Conservation (phyloP, 2,329 filamentous ascomycete genomes). For the Xylaria sp. region DNA sequence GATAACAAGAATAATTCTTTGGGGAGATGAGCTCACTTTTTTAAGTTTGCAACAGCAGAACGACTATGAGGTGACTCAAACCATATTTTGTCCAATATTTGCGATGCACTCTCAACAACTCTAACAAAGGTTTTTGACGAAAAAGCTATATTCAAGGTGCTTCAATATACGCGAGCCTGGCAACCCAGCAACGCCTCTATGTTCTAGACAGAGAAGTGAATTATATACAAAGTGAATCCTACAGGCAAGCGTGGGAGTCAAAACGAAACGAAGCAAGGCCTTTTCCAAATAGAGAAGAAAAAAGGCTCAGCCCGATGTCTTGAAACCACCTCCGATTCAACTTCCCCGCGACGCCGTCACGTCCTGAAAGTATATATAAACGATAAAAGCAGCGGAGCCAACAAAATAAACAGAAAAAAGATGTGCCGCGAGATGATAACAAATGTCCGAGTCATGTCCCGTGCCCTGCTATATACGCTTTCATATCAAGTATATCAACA, state of each 20-base stretch:
- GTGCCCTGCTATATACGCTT: constrained; percentile 4
- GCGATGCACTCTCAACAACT: not conserved
- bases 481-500: constrained; percentile 1
- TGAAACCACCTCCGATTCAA: not conserved
- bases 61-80: no score
- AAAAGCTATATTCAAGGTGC: constrained; percentile 13
- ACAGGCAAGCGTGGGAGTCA: not conserved
- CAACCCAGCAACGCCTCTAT: constrained; percentile 22
- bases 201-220: constrained; percentile 22
- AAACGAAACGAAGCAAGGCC: not conserved
- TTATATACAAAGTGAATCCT: constrained; percentile 18
- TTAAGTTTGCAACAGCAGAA: no score
- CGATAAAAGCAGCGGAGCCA: not conserved
- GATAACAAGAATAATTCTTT: no score
- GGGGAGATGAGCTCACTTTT: no score
- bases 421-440: not conserved
- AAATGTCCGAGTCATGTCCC: not conserved
- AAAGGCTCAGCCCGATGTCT: not conserved
- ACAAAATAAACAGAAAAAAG: not conserved
- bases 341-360: constrained; percentile 4
- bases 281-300: not conserved
- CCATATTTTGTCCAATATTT: not conserved
- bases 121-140: not conserved
- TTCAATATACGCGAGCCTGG: not conserved
- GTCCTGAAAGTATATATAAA: not conserved